These are phyloP conservation scores for Acacia concinna DNA, from an alignment of 331 rosid species.

Conservation along the genomic window DNA sequence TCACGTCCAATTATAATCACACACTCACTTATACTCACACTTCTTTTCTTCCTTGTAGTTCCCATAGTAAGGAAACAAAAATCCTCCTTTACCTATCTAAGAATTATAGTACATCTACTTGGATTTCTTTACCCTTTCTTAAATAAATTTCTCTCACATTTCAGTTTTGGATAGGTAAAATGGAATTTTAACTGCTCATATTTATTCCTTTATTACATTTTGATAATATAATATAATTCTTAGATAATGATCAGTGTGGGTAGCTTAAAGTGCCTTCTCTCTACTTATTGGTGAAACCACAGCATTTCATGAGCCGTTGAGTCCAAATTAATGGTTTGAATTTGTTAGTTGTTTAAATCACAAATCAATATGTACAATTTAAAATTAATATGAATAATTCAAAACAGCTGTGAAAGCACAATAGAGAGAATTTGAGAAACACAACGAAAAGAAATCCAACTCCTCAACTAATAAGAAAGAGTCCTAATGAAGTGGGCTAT, in stretches of 20 bases:
- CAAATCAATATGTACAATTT: not conserved
- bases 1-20: too few relatives aligned
- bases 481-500: too few relatives aligned
- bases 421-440: too few relatives aligned
- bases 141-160: not conserved
- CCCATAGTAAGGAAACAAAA: too few relatives aligned
- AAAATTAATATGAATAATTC: not conserved
- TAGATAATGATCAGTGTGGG: not conserved
- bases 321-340: not conserved
- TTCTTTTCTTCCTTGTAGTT: too few relatives aligned
- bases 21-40: too few relatives aligned
- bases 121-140: not conserved
- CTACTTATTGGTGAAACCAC: not conserved
- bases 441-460: not conserved
- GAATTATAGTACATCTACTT: not conserved
- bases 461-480: not conserved
- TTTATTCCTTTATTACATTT: not conserved
- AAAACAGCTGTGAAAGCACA: too few relatives aligned
- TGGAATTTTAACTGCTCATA: not conserved
- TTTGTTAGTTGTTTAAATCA: too few relatives aligned
- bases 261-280: not conserved
- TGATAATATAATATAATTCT: not conserved
- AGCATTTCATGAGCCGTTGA: not conserved
- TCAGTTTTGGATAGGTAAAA: not conserved
- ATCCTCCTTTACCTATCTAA: too few relatives aligned